Percentiles rank a stretch among this genome's conserved stretches.
Conservation (phyloP, 768 basidiomycete species). For the Lactifluus rugatus region DNA sequence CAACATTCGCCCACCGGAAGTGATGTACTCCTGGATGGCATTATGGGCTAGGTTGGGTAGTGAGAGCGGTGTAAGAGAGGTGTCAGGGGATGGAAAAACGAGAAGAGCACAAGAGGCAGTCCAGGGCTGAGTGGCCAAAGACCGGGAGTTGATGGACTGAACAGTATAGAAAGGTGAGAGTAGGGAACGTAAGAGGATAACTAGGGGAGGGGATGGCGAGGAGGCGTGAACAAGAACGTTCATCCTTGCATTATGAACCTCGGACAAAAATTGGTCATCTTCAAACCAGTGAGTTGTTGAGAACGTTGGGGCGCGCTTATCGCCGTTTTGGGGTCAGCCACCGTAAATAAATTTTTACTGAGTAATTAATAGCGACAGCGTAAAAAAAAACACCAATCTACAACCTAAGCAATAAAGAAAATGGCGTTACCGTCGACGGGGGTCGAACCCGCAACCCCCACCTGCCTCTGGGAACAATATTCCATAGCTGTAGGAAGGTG, state of each 20-base stretch:
- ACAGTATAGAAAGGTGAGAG: slow-evolving; percentile 73
- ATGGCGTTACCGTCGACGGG: slow-evolving; percentile 25
- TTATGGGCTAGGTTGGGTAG: slow-evolving; percentile 29
- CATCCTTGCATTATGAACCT: no score
- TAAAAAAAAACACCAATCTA: neutral
- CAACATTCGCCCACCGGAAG: slow-evolving; percentile 60
- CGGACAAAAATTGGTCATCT: no score
- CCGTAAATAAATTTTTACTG: no score
- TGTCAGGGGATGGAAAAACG: slow-evolving; percentile 51
- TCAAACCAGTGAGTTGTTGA: no score
- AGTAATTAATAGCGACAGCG: no score
- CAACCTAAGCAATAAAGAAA: neutral
- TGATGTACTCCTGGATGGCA: slow-evolving; percentile 50
- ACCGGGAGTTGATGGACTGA: slow-evolving; percentile 49
- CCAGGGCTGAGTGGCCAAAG: slow-evolving; percentile 70
- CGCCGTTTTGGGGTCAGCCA: no score
- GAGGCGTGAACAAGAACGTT: slow-evolving; percentile 65
- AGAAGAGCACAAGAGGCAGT: slow-evolving; percentile 62
- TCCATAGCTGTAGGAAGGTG: slow-evolving; percentile 25
- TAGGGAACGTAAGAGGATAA: slow-evolving; percentile 37
- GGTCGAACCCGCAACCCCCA: slow-evolving; percentile 30
- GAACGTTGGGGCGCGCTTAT: no score
- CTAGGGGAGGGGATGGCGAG: slow-evolving; percentile 26
- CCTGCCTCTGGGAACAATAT: slow-evolving; percentile 14
- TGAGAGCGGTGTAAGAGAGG: slow-evolving; percentile 34